Evolutionary conservation across 352 stramenopile genomes (phyloP), one percentile per base, ranked within the genome.

Genomic region (Aphanomyces stellatus): DNA sequence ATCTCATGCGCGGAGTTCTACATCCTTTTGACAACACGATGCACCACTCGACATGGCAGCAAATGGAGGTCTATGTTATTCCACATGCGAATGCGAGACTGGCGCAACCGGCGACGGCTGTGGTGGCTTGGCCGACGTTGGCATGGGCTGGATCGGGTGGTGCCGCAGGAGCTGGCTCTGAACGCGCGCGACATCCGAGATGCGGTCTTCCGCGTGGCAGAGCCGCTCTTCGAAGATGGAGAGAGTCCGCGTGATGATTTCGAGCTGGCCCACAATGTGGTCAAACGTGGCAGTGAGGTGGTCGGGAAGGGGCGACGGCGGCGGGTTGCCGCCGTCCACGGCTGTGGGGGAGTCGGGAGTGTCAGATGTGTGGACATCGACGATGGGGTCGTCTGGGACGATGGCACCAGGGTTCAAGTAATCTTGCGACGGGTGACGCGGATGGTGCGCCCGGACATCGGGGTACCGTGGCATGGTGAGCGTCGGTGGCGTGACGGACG

Each of bases 221-320:
- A 96, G 80, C 31, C 88, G 77, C 62, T 96, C 80, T 68, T 96
- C 88, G 0, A 96, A 66, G 22, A 94, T 77, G 4, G 75, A 82
- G 5, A 96, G 73, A 33, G 88, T 96, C 22, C 75, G 75, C 0
- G 88, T 96, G 65, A 96, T 83, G 69, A 95, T 91, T 69, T 96
- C 88, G 28, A 96, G 69, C 65, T 96, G 88, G 0, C 85, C 88
- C 8, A 96, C 76, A 69, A 96, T 95, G 68, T 96, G 88, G 56
- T 96, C 83, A 37, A 96, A 75, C 24, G 88, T 93, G 46, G 73
- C 69, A 0, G 76, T 71, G 48, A 83, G 81, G 42, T 76, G 76
- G 31, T 72, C 72, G 68, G 53, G 72, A 49, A 11, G 46, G 28
- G 46, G 49, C 13, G 49, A 57, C 1, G n/a, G 11, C 37, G 37